phyloP scores from a whole-genome alignment of 768 basidiomycete species.

The Dacryopinax primogenitus region DNA sequence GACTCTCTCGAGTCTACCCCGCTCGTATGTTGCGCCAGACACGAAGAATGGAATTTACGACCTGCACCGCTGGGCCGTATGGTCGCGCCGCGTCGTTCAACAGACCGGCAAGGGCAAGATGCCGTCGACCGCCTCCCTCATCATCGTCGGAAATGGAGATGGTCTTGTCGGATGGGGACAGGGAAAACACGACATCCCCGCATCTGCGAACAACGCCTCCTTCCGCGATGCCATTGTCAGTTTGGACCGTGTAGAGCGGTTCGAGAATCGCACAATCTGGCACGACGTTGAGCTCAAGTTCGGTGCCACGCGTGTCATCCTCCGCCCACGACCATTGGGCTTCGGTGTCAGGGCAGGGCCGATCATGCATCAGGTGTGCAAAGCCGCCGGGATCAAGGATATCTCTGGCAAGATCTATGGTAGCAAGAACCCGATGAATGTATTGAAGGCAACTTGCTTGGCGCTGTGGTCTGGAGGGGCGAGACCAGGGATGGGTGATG shows the following conservation, averaged over 20 bases:
- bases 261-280: constrained; percentile 91
- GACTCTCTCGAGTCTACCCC: neutral
- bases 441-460: constrained; percentile 72
- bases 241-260: constrained; percentile 90
- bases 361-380: constrained; percentile 68
- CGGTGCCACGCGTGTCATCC: constrained; percentile 63
- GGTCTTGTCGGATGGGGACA: constrained; percentile 75
- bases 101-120: constrained; percentile 95
- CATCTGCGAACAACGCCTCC: constrained; percentile 46
- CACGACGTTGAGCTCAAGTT: constrained; percentile 77
- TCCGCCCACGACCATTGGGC: constrained; percentile 74
- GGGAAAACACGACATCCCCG: constrained; percentile 53
- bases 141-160: constrained; percentile 69
- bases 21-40: neutral
- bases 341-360: constrained; percentile 89
- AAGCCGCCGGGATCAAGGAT: constrained; percentile 91
- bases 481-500: constrained; percentile 70
- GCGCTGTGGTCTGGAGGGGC: constrained; percentile 77
- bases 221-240: constrained; percentile 59
- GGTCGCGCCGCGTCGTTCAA: constrained; percentile 44
- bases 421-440: constrained; percentile 70
- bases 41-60: neutral
- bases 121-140: constrained; percentile 44
- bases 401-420: constrained; percentile 92
- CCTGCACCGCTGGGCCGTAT: neutral